phyloP scores from a whole-genome alignment of 2,329 filamentous ascomycete genomes.

The Fusarium subtropicale region DNA sequence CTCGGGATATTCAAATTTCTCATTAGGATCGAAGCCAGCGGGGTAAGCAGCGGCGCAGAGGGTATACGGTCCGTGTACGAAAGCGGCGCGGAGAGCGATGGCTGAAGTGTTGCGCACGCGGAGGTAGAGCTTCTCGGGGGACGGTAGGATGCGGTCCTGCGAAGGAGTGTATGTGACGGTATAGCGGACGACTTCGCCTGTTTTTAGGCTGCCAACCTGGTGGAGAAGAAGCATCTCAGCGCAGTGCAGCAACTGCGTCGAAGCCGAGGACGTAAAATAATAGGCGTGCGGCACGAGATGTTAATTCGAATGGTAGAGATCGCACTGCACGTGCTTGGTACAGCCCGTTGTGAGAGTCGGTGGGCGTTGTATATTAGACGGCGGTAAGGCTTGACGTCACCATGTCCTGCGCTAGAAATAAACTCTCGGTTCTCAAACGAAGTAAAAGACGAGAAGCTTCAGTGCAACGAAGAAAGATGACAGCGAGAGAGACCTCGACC shows the following conservation, averaged over 20 bases:
- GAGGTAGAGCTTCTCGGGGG: slow-evolving; percentile 82
- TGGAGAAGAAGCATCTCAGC: slow-evolving; percentile 85
- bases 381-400: slow-evolving; percentile 43
- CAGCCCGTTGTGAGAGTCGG: slow-evolving; percentile 6
- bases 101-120: slow-evolving; percentile 93
- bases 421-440: background rate
- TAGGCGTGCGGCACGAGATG: background rate
- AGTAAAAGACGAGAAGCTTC: background rate
- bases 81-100: slow-evolving; percentile 91
- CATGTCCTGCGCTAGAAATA: slow-evolving; percentile 35
- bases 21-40: slow-evolving; percentile 83
- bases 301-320: background rate
- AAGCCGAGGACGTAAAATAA: background rate
- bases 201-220: slow-evolving; percentile 90
- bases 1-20: slow-evolving; percentile 76
- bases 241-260: slow-evolving; percentile 20
- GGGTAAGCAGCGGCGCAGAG: slow-evolving; percentile 90
- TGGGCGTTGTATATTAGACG: slow-evolving; percentile 20
- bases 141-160: slow-evolving; percentile 88
- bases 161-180: slow-evolving; percentile 93
- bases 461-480: background rate
- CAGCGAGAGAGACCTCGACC: slow-evolving; percentile 20
- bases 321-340: slow-evolving; percentile 24
- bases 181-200: slow-evolving; percentile 92
- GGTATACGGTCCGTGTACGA: slow-evolving; percentile 95